Evolutionary conservation across 805 yeast genomes (phyloP).

Genomic region (Kuraishia cidri): DNA sequence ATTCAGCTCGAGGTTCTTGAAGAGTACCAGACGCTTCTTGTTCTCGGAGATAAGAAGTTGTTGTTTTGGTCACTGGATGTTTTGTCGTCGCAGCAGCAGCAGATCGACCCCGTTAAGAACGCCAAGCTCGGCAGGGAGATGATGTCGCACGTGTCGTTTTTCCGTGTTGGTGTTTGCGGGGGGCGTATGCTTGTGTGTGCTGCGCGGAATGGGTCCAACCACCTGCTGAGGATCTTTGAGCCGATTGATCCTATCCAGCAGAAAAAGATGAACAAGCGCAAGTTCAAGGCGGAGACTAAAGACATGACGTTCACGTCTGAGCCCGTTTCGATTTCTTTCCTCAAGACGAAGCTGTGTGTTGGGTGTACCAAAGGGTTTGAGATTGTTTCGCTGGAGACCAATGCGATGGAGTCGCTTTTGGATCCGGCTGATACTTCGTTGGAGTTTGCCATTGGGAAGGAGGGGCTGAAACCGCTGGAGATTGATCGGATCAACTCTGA

Average conservation of each 20-base stretch:
- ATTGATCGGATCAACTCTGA: conserved; percentile 86
- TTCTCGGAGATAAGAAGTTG: conserved; percentile 73
- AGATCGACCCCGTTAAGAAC: conserved; percentile 39
- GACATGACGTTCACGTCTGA: conserved; percentile 83
- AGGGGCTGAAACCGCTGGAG: conserved; percentile 80
- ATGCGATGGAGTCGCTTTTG: conserved; percentile 78
- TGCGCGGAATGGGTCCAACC: conserved; percentile 73
- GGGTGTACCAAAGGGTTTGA: conserved; percentile 97
- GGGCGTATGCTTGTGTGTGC: conserved; percentile 87
- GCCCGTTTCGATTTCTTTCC: conserved; percentile 84
- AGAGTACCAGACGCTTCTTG: conserved; percentile 77
- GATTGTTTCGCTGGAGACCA: conserved; percentile 77
- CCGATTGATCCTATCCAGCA: conserved; percentile 69
- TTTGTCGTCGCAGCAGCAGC: conserved; percentile 24
- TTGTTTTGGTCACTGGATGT: conserved; percentile 75
- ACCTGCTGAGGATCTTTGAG: conserved; percentile 75
- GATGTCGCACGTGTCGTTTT: conserved; percentile 81
- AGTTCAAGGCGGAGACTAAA: conserved; percentile 54
- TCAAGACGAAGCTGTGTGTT: conserved; percentile 82
- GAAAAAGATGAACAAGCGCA: conserved; percentile 54
- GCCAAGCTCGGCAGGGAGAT: conserved; percentile 67
- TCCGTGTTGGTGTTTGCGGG: conserved; percentile 87
- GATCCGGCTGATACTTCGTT: conserved; percentile 98
- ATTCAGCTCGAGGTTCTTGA: conserved; percentile 88
- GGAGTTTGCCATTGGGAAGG: conserved; percentile 83